phyloP scores from a whole-genome alignment of 768 basidiomycete species.

The Cystofilobasidium macerans region DNA sequence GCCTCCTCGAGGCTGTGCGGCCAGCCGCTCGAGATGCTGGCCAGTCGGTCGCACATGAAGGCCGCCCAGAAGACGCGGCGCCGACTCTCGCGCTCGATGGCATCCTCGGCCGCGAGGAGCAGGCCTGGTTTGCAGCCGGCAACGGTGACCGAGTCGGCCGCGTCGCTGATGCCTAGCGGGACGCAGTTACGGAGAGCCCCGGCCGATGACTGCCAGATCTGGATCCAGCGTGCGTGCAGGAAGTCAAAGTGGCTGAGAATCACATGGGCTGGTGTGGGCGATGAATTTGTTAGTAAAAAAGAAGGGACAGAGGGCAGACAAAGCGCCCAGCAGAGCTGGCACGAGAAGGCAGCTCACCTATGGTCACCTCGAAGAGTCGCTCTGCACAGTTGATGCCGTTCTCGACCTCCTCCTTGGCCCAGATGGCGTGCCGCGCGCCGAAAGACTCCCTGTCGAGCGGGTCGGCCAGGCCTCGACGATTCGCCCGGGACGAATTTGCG shows the following conservation, averaged over 20 bases:
- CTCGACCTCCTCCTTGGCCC: conserved; percentile 10
- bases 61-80: conserved; percentile 21
- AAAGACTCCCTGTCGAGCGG: conserved; percentile 12
- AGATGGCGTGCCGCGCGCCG: conserved; percentile 13
- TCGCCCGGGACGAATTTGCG: not conserved
- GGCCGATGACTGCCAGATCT: conserved; percentile 11
- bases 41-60: conserved; percentile 16
- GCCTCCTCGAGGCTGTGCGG: conserved; percentile 20
- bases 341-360: not conserved
- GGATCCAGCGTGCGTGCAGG: conserved; percentile 15
- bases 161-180: conserved; percentile 20
- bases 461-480: not conserved
- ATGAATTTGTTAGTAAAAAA: no score
- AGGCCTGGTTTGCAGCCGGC: conserved; percentile 17
- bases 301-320: no score
- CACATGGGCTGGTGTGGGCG: not conserved
- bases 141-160: not conserved
- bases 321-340: no score
- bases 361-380: conserved; percentile 17
- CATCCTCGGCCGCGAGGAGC: conserved; percentile 13
- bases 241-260: conserved; percentile 17
- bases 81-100: conserved; percentile 14
- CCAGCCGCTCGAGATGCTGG: conserved; percentile 14
- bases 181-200: conserved; percentile 3
- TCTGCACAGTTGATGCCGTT: conserved; percentile 7